Conservation (phyloP, 768 basidiomycete genomes). For the Hericium erinaceus region DNA sequence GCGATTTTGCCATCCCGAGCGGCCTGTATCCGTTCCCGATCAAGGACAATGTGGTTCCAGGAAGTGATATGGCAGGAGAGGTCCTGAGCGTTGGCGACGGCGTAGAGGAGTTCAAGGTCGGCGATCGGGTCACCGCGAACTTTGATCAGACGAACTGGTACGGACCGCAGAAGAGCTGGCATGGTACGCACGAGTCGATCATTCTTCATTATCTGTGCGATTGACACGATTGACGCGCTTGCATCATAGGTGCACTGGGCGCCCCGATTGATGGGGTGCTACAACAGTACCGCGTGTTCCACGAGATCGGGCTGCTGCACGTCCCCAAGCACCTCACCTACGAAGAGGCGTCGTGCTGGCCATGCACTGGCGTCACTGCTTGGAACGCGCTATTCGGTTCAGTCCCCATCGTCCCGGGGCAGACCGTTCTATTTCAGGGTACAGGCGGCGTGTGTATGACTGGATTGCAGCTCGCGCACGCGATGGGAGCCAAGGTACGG, state of each 20-base stretch:
- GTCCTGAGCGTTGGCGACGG: conserved; percentile 30
- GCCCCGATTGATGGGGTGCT: conserved; percentile 42
- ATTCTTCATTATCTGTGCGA: not conserved
- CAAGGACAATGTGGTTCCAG: conserved; percentile 23
- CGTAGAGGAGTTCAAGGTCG: conserved; percentile 34
- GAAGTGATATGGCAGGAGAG: conserved; percentile 45
- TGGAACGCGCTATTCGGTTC: conserved; percentile 50
- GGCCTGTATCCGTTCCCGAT: conserved; percentile 30
- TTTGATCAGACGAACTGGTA: not conserved
- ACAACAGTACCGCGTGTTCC: conserved; percentile 43
- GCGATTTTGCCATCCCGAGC: conserved; percentile 36
- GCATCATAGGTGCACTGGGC: conserved; percentile 25
- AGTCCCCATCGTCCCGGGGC: conserved; percentile 45
- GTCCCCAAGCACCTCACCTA: conserved; percentile 53
- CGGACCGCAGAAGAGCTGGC: not conserved
- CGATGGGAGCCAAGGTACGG: conserved; percentile 36
- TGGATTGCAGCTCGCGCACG: conserved; percentile 51
- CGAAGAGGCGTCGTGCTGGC: conserved; percentile 57
- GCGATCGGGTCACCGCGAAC: conserved; percentile 34
- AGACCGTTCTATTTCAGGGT: conserved; percentile 47
- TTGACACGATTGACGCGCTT: not conserved
- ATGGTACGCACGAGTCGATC: not conserved
- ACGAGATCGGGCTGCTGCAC: conserved; percentile 29
- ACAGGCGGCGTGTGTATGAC: conserved; percentile 54
- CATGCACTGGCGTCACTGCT: conserved; percentile 55